These are phyloP conservation scores for Apiotrichum sp. DNA, from an alignment of 1,284 basidiomycete genomes.

Conservation along the genomic window DNA sequence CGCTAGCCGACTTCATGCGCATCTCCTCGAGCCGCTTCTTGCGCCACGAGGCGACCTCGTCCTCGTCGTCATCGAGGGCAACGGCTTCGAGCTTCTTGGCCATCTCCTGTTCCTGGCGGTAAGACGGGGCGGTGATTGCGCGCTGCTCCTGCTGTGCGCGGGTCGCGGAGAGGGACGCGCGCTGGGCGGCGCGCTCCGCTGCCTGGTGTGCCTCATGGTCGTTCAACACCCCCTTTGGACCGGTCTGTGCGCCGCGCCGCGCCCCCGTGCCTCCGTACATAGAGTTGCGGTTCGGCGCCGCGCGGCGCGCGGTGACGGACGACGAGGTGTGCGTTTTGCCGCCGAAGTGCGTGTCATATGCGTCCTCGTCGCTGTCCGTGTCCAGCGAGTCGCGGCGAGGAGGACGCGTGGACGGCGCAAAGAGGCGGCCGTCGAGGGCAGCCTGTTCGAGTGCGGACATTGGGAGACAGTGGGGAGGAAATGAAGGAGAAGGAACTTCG, in stretches of 20 bases:
- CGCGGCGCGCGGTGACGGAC: too few relatives aligned
- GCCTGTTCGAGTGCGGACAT: slow-evolving; percentile 24
- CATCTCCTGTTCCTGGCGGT: too few relatives aligned
- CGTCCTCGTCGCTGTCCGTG: background rate
- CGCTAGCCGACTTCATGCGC: slow-evolving; percentile 7
- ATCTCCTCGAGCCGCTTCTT: slow-evolving; percentile 12
- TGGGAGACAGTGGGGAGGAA: too few relatives aligned
- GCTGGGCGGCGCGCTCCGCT: slow-evolving; percentile 2
- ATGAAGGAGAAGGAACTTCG: too few relatives aligned
- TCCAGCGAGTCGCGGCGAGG: background rate
- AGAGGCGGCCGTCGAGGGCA: slow-evolving; percentile 27
- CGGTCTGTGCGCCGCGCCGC: slow-evolving; percentile 27
- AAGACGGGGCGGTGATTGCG: slow-evolving; percentile 22
- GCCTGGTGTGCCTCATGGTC: slow-evolving; percentile 25
- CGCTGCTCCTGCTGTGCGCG: slow-evolving; percentile 18
- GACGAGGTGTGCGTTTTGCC: too few relatives aligned
- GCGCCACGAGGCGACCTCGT: slow-evolving; percentile 11
- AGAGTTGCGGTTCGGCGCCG: too few relatives aligned
- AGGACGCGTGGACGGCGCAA: background rate
- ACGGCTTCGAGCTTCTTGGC: slow-evolving; percentile 8
- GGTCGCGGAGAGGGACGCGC: background rate
- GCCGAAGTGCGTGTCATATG: background rate
- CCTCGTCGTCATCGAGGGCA: slow-evolving; percentile 28
- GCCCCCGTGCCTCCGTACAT: too few relatives aligned
- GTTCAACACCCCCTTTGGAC: slow-evolving; percentile 42